phyloP scores from a whole-genome alignment of 2,329 filamentous ascomycete genomes.

The Elsinoe necatrix region DNA sequence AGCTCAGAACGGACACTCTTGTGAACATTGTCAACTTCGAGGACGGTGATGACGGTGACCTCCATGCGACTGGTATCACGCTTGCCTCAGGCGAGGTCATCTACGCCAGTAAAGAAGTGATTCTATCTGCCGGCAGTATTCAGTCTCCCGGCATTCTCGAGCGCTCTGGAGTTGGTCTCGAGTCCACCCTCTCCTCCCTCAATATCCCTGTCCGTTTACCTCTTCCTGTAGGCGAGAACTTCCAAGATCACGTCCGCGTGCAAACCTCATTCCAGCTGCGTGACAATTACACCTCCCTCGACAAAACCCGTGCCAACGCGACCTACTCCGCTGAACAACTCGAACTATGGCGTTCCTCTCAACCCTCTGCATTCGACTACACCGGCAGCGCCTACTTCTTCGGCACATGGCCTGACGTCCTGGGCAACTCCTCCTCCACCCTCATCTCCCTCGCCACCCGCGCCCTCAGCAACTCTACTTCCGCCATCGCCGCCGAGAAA shows the following conservation, averaged over 20 bases:
- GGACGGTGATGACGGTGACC: background rate
- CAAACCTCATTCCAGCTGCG: conserved; percentile 27
- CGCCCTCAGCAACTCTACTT: conserved; percentile 25
- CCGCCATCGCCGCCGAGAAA: conserved; percentile 34
- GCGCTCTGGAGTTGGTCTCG: conserved; percentile 48
- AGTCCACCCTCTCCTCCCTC: conserved; percentile 31
- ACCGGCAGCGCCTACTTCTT: conserved; percentile 35
- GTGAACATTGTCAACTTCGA: conserved; percentile 35
- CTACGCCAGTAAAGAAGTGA: conserved; percentile 39
- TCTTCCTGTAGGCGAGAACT: conserved; percentile 39
- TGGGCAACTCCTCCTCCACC: conserved; percentile 25
- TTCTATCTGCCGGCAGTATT: conserved; percentile 49
- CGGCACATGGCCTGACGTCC: conserved; percentile 35
- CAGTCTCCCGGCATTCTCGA: conserved; percentile 50
- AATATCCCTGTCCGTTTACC: conserved; percentile 35
- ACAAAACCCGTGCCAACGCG: conserved; percentile 26
- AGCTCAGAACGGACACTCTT: conserved; percentile 31
- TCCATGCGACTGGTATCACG: conserved; percentile 28
- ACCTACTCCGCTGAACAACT: conserved; percentile 34
- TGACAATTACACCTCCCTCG: conserved; percentile 27
- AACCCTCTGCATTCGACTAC: conserved; percentile 35
- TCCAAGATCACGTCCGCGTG: conserved; percentile 38
- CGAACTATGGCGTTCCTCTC: conserved; percentile 29
- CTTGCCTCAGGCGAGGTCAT: conserved; percentile 24
- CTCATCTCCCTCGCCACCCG: conserved; percentile 30